Base-by-base conservation (phyloP, 192 early-diverging fungal genomes). In the Chytriomyces sp. region DNA sequence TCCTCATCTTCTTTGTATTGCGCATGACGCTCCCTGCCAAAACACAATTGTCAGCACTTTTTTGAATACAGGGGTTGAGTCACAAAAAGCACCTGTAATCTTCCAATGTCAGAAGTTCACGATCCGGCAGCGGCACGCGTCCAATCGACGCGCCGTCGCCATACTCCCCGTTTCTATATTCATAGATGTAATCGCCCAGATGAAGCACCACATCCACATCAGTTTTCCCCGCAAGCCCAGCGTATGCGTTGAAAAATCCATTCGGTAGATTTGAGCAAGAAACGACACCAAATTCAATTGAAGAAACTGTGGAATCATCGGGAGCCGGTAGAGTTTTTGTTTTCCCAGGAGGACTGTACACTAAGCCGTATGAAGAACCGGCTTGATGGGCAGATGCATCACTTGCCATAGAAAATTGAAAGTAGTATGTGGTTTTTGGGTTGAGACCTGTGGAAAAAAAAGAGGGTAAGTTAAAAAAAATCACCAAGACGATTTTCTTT, bases 181-280 rank as follows among this genome's bases (percentile, higher is more conserved):
- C 83, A 73, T 84, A 84, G 53, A 84, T 77, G 64, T 81, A 81
- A 53, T 85, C 84, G 9, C 84, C 84, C 2, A 85, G 60, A 53
- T 82, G 81, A 10, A 84, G 16, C 1, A 82, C 83, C 35, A 84
- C n/a, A 63, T 84, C 83, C 26, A 84, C 71, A 23, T 79, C 80
- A 10, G 47, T 23, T 11, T 66, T 44, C 16, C 20, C 49, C 43
- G 75, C 80, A 45, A 84, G 78, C 47, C 53, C 57, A 20, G 60
- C 57, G 57, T 84, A 84, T 18, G 80, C 80, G 46, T 82, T 82
- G 81, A 84, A 84, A 69, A 78, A 84, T 6, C 83, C 83, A 0
- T 44, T 18, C 5, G 83, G 80, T 24, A 74, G 50, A 76, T 80
- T 82, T 6, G 78, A 78, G 72, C 83, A 84, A n/a, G 68, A 68